Percentiles rank a stretch among this genome's conserved stretches.
Conservation (phyloP, 805 yeast genomes). For the Yarrowia keelungensis region DNA sequence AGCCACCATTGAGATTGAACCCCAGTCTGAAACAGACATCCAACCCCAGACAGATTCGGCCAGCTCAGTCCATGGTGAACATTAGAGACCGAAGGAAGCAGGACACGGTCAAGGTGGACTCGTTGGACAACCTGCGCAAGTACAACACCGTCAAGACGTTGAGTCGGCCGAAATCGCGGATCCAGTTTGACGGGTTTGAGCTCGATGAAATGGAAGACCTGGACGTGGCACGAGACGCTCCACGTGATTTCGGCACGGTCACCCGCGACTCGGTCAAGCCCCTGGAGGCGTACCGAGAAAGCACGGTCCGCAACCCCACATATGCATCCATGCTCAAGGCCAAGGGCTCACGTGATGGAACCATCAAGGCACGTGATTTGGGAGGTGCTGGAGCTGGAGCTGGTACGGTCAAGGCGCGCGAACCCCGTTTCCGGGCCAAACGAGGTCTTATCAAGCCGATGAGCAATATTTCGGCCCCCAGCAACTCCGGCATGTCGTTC, state of each 20-base stretch:
- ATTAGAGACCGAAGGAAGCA: slow-evolving; percentile 23
- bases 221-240: slow-evolving; percentile 14
- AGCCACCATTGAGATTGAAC: not conserved
- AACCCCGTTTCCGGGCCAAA: not conserved
- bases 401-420: not conserved
- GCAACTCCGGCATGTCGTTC: slow-evolving; percentile 54
- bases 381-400: not conserved
- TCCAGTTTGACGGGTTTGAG: slow-evolving; percentile 29
- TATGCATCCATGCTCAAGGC: slow-evolving; percentile 17
- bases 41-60: not conserved
- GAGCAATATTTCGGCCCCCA: not conserved
- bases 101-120: slow-evolving; percentile 24
- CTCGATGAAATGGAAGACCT: slow-evolving; percentile 30
- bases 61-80: slow-evolving; percentile 35
- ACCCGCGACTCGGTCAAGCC: slow-evolving; percentile 28
- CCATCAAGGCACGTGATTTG: slow-evolving; percentile 15
- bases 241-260: slow-evolving; percentile 10
- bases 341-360: slow-evolving; percentile 9
- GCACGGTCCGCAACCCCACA: slow-evolving; percentile 26
- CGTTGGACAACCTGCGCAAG: slow-evolving; percentile 15
- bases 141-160: slow-evolving; percentile 26
- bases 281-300: slow-evolving; percentile 21
- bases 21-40: not conserved
- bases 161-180: slow-evolving; percentile 4
- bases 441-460: slow-evolving; percentile 14